A percentile compares a stretch with the other conserved stretches of the same genome.
These are phyloP conservation scores for Ogataea polymorpha DNA, from an alignment of 805 yeast genomes.

Conservation along the genomic window DNA sequence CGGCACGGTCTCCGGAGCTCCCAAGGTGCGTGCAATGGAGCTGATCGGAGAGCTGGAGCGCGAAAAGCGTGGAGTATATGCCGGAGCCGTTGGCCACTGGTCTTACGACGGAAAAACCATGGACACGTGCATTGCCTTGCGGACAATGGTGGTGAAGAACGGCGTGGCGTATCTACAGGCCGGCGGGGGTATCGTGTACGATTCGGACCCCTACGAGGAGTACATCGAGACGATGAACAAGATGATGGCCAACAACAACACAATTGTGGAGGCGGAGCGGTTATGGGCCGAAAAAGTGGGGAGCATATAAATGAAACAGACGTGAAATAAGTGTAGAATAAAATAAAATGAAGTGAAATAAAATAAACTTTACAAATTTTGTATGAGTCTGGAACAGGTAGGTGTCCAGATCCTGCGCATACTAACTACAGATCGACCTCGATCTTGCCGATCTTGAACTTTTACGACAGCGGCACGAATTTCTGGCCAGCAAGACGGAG, in stretches of 20 bases:
- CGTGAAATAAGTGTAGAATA: background rate
- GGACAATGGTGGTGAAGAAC: conserved; percentile 95
- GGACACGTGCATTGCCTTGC: conserved; percentile 96
- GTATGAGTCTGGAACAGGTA: conserved; percentile 7
- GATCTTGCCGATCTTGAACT: conserved; percentile 3
- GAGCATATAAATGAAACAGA: background rate
- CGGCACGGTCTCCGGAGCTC: conserved; percentile 98
- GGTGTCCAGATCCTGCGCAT: background rate
- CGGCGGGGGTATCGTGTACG: conserved; percentile 97
- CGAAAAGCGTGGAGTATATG: conserved; percentile 94
- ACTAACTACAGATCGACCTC: conserved; percentile 6
- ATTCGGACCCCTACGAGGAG: conserved; percentile 93
- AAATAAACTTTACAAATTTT: conserved; percentile 2
- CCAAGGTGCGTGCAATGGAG: conserved; percentile 96
- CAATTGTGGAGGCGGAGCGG: conserved; percentile 90
- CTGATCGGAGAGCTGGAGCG: conserved; percentile 83
- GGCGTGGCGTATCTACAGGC: conserved; percentile 93
- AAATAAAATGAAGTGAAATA: background rate
- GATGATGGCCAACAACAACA: conserved; percentile 88
- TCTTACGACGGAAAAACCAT: conserved; percentile 90
- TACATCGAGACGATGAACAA: conserved; percentile 96
- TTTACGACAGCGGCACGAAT: conserved; percentile 3
- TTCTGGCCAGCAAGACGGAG: background rate
- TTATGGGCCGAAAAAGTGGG: conserved; percentile 43
- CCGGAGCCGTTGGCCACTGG: conserved; percentile 99